These are phyloP conservation scores for Plectranthus barbatus DNA, from an alignment of 257 asterid species.

Conservation along the genomic window DNA sequence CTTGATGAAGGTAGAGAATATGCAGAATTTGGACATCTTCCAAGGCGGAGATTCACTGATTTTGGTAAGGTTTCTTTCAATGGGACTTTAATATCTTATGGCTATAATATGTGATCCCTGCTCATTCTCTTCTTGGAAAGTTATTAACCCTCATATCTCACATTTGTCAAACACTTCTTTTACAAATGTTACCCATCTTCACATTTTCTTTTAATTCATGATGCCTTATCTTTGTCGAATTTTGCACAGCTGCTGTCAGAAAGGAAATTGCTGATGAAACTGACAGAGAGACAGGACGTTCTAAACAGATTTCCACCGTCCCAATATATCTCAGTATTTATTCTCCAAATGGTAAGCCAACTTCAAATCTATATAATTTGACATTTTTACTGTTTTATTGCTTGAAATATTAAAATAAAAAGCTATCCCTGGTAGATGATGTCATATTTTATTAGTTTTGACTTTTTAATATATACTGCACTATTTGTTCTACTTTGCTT, in stretches of 20 bases:
- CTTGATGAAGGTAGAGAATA: conserved; percentile 68
- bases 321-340: conserved; percentile 68
- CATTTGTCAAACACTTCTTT: neutral
- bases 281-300: conserved; percentile 69
- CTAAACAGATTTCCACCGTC: conserved; percentile 52
- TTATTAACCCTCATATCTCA: no score
- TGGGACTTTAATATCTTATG: no score
- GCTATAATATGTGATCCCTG: no score
- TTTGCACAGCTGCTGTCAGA: conserved; percentile 52
- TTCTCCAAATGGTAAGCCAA: conserved; percentile 53
- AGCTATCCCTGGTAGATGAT: neutral
- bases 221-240: neutral
- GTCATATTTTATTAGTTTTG: neutral
- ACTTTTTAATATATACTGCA: neutral
- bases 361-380: no score
- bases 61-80: conserved; percentile 36
- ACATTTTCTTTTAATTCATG: no score
- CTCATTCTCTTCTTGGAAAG: no score
- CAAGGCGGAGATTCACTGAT: conserved; percentile 62
- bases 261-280: conserved; percentile 75
- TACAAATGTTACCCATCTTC: no score
- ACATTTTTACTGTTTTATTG: neutral
- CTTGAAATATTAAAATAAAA: neutral
- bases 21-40: conserved; percentile 82
- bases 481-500: neutral